phyloP scores from a whole-genome alignment of 352 stramenopile genomes.

The Thalassiosira livingstoniorum region DNA sequence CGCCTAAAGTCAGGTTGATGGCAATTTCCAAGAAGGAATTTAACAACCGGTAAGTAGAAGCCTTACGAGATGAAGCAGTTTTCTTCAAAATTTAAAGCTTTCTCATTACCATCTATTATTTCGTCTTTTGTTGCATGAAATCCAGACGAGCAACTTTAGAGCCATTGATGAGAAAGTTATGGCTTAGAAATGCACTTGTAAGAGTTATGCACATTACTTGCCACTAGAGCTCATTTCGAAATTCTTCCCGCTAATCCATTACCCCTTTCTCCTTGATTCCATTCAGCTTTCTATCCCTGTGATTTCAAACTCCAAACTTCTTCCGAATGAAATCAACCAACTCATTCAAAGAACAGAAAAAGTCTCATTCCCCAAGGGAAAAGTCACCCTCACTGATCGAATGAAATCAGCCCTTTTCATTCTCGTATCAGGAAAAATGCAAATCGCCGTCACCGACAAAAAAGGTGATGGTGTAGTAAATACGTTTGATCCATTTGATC shows the following conservation, averaged over 20 bases:
- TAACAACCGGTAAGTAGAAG: slow-evolving; percentile 39
- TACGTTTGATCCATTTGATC: slow-evolving; percentile 32
- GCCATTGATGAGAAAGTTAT: slow-evolving; percentile 52
- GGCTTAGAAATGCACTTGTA: slow-evolving; percentile 41
- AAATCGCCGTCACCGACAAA: slow-evolving; percentile 43
- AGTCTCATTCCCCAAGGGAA: slow-evolving; percentile 49
- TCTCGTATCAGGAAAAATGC: slow-evolving; percentile 49
- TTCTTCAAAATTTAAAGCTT: neutral
- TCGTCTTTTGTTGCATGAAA: too few species aligned
- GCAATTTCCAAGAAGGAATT: slow-evolving; percentile 62
- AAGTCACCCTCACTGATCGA: slow-evolving; percentile 28
- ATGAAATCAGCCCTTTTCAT: slow-evolving; percentile 63
- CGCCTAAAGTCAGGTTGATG: slow-evolving; percentile 55
- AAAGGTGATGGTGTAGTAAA: slow-evolving; percentile 46
- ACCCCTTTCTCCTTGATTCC: neutral
- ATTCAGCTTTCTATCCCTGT: slow-evolving; percentile 44
- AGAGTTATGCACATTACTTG: neutral
- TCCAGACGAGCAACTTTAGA: slow-evolving; percentile 43
- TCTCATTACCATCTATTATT: neutral
- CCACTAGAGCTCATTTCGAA: neutral
- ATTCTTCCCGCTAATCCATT: neutral
- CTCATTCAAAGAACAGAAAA: slow-evolving; percentile 48
- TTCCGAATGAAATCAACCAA: slow-evolving; percentile 54
- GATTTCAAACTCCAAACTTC: slow-evolving; percentile 56
- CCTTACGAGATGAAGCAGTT: neutral